phyloP scores from a whole-genome alignment of 805 yeast species.

The Candida chauliodis region DNA sequence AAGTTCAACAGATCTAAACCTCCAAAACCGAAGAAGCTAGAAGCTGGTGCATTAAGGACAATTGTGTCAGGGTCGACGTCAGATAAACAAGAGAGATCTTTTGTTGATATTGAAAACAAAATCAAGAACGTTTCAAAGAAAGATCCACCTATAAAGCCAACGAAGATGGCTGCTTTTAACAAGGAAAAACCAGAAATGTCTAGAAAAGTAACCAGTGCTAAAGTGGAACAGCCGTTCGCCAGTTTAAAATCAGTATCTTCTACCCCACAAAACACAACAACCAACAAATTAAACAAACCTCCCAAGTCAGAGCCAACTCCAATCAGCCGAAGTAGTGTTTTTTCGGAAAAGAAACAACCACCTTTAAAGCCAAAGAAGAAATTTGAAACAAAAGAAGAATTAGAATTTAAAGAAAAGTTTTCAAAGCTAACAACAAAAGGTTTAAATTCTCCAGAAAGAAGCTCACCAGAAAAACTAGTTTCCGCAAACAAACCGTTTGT shows the following conservation, averaged over 20 bases:
- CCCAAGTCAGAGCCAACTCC: too few relatives aligned
- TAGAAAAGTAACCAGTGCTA: not conserved
- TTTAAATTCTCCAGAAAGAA: too few relatives aligned
- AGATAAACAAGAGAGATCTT: conserved; percentile 12
- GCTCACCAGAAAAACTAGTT: not conserved
- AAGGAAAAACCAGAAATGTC: not conserved
- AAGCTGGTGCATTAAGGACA: conserved; percentile 6
- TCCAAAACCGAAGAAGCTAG: conserved; percentile 7
- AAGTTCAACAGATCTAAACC: conserved; percentile 9
- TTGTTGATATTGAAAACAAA: conserved; percentile 19
- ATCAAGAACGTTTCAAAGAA: conserved; percentile 12
- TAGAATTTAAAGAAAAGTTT: conserved; percentile 8
- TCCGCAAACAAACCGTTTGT: not conserved
- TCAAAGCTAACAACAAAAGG: too few relatives aligned
- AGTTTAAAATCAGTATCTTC: conserved; percentile 9
- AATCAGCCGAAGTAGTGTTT: too few relatives aligned
- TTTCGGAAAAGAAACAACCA: not conserved
- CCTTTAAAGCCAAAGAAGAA: conserved; percentile 14
- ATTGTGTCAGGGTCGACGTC: conserved; percentile 13
- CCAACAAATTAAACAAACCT: conserved; percentile 8
- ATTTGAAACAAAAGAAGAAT: conserved; percentile 9
- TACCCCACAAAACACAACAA: conserved; percentile 2
- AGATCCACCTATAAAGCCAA: conserved; percentile 5
- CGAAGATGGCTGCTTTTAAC: too few relatives aligned
- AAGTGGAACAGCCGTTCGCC: conserved; percentile 7